Evolutionary conservation across 805 yeast genomes (phyloP).

Genomic region (Ogataea zsoltii): DNA sequence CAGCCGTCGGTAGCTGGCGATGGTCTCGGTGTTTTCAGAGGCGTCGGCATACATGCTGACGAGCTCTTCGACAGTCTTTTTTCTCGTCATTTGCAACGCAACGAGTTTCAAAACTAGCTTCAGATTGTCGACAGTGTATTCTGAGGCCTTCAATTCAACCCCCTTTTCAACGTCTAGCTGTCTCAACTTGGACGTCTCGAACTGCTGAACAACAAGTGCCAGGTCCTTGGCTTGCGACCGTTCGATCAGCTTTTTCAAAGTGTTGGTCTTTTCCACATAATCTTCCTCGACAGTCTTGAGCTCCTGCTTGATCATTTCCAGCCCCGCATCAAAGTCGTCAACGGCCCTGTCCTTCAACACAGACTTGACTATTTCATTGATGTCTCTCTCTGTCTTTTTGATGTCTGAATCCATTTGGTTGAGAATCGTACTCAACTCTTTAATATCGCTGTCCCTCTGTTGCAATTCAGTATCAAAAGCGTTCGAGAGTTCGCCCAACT

Average conservation of each 20-base stretch:
- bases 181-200: constrained; percentile 32
- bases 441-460: constrained; percentile 38
- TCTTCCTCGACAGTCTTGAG: constrained; percentile 18
- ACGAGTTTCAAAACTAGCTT: constrained; percentile 45
- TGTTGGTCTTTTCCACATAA: constrained; percentile 20
- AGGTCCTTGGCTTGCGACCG: constrained; percentile 46
- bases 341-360: constrained; percentile 22
- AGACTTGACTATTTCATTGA: constrained; percentile 37
- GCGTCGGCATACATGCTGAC: constrained; percentile 36
- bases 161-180: constrained; percentile 18
- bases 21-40: constrained; percentile 50
- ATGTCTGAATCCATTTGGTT: constrained; percentile 35
- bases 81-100: constrained; percentile 53
- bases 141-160: constrained; percentile 23
- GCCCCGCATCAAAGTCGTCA: constrained; percentile 22
- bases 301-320: constrained; percentile 17
- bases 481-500: constrained; percentile 46
- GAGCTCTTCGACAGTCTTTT: constrained; percentile 52
- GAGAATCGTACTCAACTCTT: constrained; percentile 30
- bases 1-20: constrained; percentile 66
- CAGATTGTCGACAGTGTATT: constrained; percentile 25
- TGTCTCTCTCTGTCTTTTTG: constrained; percentile 30
- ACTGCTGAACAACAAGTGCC: constrained; percentile 42
- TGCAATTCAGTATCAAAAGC: constrained; percentile 58
- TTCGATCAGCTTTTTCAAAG: constrained; percentile 35